These are phyloP conservation scores for Artemisia tridentata DNA, from an alignment of 129 eudicot species.

Conservation along the genomic window DNA sequence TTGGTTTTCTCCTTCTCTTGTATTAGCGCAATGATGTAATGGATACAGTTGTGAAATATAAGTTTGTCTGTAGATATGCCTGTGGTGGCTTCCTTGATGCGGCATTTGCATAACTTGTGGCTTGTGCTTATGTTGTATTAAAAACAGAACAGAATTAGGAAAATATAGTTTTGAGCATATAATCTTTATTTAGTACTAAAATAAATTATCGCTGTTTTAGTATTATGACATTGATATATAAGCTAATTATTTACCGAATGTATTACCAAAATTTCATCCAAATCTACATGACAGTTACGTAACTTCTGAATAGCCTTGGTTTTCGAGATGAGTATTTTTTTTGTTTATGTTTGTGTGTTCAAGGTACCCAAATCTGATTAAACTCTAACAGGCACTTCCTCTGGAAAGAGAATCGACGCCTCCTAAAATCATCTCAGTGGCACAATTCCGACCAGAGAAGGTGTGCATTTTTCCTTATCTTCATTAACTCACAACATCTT, in stretches of 20 bases:
- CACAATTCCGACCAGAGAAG: slow-evolving; percentile 99
- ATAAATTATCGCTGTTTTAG: too few relatives aligned
- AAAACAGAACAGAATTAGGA: not conserved
- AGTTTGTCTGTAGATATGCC: not conserved
- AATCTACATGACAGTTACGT: not conserved
- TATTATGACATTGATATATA: not conserved
- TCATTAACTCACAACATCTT: slow-evolving; percentile 33
- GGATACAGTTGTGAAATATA: not conserved
- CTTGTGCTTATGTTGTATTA: not conserved
- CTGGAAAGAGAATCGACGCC: slow-evolving; percentile 56
- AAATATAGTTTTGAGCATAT: not conserved
- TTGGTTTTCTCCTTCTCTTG: not conserved
- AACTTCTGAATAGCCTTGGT: slow-evolving; percentile 3
- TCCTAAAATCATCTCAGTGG: slow-evolving; percentile 72
- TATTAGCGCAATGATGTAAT: not conserved
- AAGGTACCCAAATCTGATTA: slow-evolving; percentile 27
- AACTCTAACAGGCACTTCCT: slow-evolving; percentile 67
- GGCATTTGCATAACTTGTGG: not conserved
- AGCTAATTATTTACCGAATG: not conserved
- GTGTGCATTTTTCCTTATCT: slow-evolving; percentile 40
- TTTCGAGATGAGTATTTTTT: slow-evolving; percentile 4
- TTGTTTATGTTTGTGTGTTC: slow-evolving; percentile 7
- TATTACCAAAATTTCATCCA: not conserved
- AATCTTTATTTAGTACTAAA: not conserved
- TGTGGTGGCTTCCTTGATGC: not conserved